Evolutionary conservation across 768 basidiomycete genomes (phyloP).

Genomic region (Macrocybe gigantea): DNA sequence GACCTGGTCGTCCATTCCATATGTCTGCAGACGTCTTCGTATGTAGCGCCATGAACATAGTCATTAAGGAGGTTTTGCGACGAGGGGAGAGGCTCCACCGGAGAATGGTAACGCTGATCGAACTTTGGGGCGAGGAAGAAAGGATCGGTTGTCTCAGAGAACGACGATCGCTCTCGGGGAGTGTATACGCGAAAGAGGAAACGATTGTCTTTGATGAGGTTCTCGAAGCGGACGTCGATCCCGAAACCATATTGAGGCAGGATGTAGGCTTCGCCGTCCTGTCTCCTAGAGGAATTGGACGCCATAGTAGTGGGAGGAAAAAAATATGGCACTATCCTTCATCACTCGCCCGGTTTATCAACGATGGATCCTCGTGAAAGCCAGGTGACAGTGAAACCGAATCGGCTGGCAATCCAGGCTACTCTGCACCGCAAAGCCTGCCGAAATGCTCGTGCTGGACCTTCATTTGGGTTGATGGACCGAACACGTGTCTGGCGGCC

Average conservation of each 20-base stretch:
- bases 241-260: constrained; percentile 76
- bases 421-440: too few species aligned
- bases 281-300: constrained; percentile 9
- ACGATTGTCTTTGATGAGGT: constrained; percentile 55
- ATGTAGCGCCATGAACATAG: constrained; percentile 27
- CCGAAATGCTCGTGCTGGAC: too few species aligned
- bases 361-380: constrained; percentile 25
- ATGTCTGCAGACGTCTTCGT: constrained; percentile 59
- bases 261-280: constrained; percentile 17
- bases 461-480: too few species aligned
- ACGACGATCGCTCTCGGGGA: constrained; percentile 54
- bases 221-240: constrained; percentile 53
- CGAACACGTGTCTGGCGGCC: too few species aligned
- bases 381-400: constrained; percentile 23
- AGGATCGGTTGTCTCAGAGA: constrained; percentile 48
- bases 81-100: not conserved
- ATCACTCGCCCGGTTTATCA: constrained; percentile 12
- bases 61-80: not conserved
- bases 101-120: constrained; percentile 34
- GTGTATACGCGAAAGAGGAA: constrained; percentile 82
- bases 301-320: constrained; percentile 17
- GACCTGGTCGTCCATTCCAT: constrained; percentile 77
- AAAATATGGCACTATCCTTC: constrained; percentile 5
- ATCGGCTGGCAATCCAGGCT: not conserved
- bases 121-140: constrained; percentile 69